Evolutionary conservation across 306 rosid species (phyloP), one percentile per base, ranked within the genome.

Genomic region (Adenanthera pavonina): DNA sequence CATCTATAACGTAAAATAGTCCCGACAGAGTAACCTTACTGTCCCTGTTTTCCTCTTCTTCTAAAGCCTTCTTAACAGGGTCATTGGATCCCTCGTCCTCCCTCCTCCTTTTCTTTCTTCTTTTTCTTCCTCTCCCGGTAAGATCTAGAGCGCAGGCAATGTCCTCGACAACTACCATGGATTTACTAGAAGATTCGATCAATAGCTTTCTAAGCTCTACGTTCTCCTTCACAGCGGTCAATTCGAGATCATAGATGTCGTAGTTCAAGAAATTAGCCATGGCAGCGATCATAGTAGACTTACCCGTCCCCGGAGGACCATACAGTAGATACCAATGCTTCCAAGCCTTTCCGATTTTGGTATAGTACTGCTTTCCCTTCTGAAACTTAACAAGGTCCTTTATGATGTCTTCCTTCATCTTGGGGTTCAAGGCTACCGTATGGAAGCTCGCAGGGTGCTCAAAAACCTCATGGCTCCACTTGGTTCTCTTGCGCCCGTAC

Each of bases 81-180:
- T 86, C 85, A 19, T 83, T 85, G 3, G 69, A 12, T 15, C 57
- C 56, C 6, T 53, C 78, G 0, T 79, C 82, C 30, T 25, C 30
- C 62, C 0, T 20, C 53, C 10, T 76, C 85, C 82, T 54, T 40
- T 61, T 30, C 41, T 35, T 62, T 62, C 69, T 65, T 72, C 57
- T 72, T 79, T 88, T 84, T 51, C 82, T 82, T 92, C 72, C 97
- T 75, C 6, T 92, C 0, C 92, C 90, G 0, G 97, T 90, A 4
- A 92, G 91, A 77, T 92, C 94, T 20, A 88, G 92, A 1, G 94
- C 88, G 65, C 94, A 92, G 81, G 90, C 97, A 17, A 92, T 92
- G 34, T 92, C 95, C 44, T 92, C 95, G 6, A 92, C 89, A 56
- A 90, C 90, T 2, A 84, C 84, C 0, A 92, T 88, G 0, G 93